These are phyloP conservation scores for Mallotus nudiflorus DNA, from an alignment of 345 rosid species.

Conservation along the genomic window DNA sequence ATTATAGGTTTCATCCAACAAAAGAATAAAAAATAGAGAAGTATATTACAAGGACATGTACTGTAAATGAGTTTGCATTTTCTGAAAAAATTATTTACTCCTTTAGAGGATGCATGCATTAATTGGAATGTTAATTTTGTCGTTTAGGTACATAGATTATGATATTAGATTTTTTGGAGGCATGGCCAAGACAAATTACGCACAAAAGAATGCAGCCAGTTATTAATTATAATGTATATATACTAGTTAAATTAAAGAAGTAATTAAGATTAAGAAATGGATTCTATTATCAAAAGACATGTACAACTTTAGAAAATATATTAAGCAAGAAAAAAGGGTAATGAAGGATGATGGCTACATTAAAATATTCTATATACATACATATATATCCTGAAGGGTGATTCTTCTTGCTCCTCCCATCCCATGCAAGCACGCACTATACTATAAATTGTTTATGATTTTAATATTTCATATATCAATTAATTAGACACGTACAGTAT, in stretches of 20 bases:
- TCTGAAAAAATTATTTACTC: neutral
- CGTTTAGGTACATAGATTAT: slow-evolving; percentile 39
- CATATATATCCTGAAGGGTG: neutral
- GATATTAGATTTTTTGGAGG: too few species aligned
- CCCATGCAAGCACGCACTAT: too few species aligned
- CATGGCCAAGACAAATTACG: slow-evolving; percentile 32
- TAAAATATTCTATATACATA: too few species aligned
- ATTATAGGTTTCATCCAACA: too few species aligned
- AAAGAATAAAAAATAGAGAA: too few species aligned
- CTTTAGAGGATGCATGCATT: slow-evolving; percentile 4
- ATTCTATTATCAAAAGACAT: slow-evolving; percentile 25
- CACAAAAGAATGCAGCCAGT: slow-evolving; percentile 23
- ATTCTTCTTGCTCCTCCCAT: too few species aligned
- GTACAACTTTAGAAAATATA: neutral
- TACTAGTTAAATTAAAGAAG: slow-evolving; percentile 7
- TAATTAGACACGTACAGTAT: too few species aligned
- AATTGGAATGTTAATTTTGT: slow-evolving; percentile 48
- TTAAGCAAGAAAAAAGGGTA: neutral
- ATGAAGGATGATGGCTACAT: neutral
- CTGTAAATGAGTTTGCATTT: neutral
- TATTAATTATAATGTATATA: neutral
- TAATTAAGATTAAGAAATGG: slow-evolving; percentile 35
- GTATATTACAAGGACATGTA: too few species aligned
- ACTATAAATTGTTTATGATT: too few species aligned
- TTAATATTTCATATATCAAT: too few species aligned